A percentile compares a stretch with the other conserved stretches of the same genome.
phyloP scores from a whole-genome alignment of 2,329 filamentous ascomycete species.

The Clarireedia hainanense region DNA sequence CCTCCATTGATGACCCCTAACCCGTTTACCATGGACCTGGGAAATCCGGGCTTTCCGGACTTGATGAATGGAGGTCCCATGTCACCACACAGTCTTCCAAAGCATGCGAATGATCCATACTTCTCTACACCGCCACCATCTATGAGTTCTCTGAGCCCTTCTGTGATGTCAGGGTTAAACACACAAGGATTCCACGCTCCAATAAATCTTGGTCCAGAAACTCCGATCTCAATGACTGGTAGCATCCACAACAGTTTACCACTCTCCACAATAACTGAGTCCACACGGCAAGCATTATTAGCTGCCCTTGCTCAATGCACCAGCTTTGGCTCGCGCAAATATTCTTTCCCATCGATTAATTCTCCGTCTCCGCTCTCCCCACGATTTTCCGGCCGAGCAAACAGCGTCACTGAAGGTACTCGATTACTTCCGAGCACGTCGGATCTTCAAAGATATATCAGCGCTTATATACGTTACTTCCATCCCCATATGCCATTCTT shows the following conservation, averaged over 20 bases:
- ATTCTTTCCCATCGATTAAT: constrained; percentile 50
- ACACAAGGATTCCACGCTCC: constrained; percentile 56
- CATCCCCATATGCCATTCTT: constrained; percentile 94
- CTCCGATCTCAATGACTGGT: constrained; percentile 63
- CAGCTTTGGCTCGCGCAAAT: constrained; percentile 52
- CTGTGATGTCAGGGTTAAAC: constrained; percentile 58
- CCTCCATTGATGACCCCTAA: constrained; percentile 58
- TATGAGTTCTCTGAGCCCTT: constrained; percentile 65
- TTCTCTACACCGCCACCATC: constrained; percentile 72
- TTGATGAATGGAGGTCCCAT: constrained; percentile 64
- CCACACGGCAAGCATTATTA: constrained; percentile 54
- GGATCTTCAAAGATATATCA: constrained; percentile 85
- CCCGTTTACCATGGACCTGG: constrained; percentile 68
- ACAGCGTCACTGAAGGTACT: constrained; percentile 44
- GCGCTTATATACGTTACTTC: constrained; percentile 84
- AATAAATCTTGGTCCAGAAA: constrained; percentile 64
- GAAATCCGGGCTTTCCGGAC: constrained; percentile 68
- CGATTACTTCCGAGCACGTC: constrained; percentile 67
- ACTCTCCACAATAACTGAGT: constrained; percentile 57
- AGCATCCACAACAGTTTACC: constrained; percentile 47
- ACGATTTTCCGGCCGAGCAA: constrained; percentile 39
- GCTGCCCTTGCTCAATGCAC: constrained; percentile 49
- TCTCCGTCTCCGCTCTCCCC: constrained; percentile 43
- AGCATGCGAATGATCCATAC: constrained; percentile 65
- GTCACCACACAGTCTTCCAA: constrained; percentile 60